Conservation (phyloP, 352 stramenopile genomes). For the Phytophthora hibernalis region DNA sequence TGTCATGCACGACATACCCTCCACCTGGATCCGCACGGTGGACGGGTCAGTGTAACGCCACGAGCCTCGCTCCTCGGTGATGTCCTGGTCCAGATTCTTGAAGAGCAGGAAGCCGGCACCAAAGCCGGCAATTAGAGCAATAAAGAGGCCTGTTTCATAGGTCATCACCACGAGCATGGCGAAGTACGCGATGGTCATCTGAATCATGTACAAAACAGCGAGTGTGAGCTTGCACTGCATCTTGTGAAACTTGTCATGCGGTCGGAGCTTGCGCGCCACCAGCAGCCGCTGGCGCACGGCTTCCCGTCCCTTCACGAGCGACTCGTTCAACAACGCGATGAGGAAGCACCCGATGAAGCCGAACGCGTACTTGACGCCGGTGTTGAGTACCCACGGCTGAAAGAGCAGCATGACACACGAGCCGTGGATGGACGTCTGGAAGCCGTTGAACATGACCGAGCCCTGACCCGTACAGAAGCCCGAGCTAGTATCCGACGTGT, state of each 20-base stretch:
- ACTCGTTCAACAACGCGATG: constrained; percentile 73
- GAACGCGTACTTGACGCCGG: constrained; percentile 72
- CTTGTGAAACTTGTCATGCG: constrained; percentile 62
- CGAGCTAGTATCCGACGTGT: constrained; percentile 33
- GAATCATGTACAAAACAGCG: constrained; percentile 75
- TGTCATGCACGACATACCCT: constrained; percentile 95
- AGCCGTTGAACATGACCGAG: constrained; percentile 87
- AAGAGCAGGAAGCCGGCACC: constrained; percentile 73
- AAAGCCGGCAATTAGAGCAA: constrained; percentile 76
- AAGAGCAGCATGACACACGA: constrained; percentile 83
- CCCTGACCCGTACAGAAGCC: constrained; percentile 71
- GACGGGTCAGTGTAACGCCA: constrained; percentile 78
- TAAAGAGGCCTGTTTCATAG: constrained; percentile 81
- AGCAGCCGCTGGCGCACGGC: constrained; percentile 56
- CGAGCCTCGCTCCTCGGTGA: constrained; percentile 71
- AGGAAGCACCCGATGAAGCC: constrained; percentile 75
- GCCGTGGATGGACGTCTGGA: constrained; percentile 76
- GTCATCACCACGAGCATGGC: constrained; percentile 87
- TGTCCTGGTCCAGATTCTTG: constrained; percentile 77
- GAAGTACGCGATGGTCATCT: constrained; percentile 87
- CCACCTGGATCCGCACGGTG: constrained; percentile 78
- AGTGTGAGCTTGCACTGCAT: constrained; percentile 69
- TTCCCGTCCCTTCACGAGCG: constrained; percentile 64
- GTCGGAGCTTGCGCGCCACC: constrained; percentile 39
- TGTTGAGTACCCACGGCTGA: constrained; percentile 81